Evolutionary conservation across 345 rosid genomes (phyloP).

Genomic region (Populus nigra): DNA sequence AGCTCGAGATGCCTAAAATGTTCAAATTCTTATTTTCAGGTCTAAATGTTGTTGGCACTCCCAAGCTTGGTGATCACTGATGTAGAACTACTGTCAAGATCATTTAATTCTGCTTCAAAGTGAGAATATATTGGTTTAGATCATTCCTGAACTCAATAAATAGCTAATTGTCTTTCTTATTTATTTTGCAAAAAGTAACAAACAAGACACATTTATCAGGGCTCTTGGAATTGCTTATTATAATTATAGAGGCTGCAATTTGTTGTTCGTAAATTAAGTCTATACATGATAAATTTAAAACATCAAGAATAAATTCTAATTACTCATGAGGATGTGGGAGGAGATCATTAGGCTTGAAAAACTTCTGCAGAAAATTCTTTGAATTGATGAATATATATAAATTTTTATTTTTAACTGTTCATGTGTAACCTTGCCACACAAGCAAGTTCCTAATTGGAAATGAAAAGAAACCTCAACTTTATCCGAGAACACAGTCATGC

Average conservation of each 20-base stretch:
- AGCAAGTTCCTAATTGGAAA: neutral
- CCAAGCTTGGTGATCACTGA: conserved; percentile 6
- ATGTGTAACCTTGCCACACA: conserved; percentile 5
- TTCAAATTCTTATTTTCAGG: neutral
- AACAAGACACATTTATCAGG: neutral
- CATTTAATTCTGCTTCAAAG: neutral
- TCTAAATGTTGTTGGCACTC: neutral
- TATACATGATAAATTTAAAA: neutral
- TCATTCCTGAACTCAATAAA: neutral
- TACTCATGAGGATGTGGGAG: neutral
- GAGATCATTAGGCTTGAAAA: neutral
- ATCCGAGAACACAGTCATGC: neutral
- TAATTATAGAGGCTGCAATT: too few relatives aligned
- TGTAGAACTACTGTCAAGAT: conserved; percentile 3
- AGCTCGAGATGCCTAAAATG: neutral
- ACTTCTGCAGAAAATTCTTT: neutral
- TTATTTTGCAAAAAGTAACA: neutral
- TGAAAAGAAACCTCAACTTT: neutral
- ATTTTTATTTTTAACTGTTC: neutral
- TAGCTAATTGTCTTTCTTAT: neutral
- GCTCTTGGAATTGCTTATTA: neutral
- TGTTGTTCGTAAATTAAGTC: neutral
- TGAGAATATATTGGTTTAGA: neutral
- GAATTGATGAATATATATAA: neutral
- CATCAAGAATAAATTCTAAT: neutral